These are phyloP conservation scores for Aspergillus pseudoglaucus DNA, from an alignment of 2,329 filamentous ascomycete species.

Conservation along the genomic window DNA sequence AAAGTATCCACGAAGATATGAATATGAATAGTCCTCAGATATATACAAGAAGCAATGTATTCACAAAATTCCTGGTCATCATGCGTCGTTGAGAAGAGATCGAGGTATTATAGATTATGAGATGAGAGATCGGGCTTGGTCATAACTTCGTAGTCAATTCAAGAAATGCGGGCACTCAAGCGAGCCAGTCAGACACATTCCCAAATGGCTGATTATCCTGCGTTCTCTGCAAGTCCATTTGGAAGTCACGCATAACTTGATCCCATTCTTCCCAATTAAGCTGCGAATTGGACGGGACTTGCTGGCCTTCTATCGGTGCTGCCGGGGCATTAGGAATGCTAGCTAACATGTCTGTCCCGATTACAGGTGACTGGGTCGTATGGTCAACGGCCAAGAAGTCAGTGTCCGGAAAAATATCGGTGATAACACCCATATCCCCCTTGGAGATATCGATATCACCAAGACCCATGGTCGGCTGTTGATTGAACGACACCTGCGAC, in stretches of 20 bases:
- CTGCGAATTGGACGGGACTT: constrained; percentile 11
- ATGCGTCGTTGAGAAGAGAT: background rate
- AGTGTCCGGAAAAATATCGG: constrained; percentile 23
- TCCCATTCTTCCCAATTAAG: constrained; percentile 32
- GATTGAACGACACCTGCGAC: background rate
- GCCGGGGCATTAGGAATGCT: constrained; percentile 7
- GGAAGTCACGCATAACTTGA: constrained; percentile 34
- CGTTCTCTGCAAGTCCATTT: constrained; percentile 27
- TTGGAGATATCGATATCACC: constrained; percentile 20
- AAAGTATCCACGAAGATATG: no score
- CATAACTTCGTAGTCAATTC: background rate
- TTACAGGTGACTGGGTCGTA: constrained; percentile 5
- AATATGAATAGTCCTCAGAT: no score
- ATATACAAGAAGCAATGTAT: background rate
- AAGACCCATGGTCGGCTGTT: constrained; percentile 2
- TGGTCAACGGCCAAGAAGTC: constrained; percentile 17
- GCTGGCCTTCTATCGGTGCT: constrained; percentile 8
- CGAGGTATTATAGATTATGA: background rate
- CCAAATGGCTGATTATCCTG: constrained; percentile 11
- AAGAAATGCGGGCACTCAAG: constrained; percentile 8
- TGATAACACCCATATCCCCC: constrained; percentile 18
- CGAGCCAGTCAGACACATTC: constrained; percentile 25
- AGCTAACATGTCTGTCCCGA: constrained; percentile 5
- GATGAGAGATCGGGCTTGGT: background rate
- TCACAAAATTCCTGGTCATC: background rate